phyloP scores from a whole-genome alignment of 495 filamentous ascomycete genomes.

The Penicillium waksmanii region DNA sequence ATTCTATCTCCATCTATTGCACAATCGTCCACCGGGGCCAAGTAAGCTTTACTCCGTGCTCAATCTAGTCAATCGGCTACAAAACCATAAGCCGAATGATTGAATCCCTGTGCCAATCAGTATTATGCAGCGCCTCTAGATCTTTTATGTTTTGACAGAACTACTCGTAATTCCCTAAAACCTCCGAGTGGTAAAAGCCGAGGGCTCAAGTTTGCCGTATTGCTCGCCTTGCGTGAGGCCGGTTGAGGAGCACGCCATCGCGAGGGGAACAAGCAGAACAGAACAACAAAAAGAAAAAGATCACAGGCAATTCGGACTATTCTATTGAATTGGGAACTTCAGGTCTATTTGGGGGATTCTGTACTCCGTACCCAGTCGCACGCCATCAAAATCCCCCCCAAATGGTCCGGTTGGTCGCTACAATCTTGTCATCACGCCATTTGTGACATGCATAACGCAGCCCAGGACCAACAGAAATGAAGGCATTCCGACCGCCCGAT shows the following conservation, averaged over 20 bases:
- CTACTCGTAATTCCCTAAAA: background rate
- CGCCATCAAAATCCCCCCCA: slow-evolving; percentile 17
- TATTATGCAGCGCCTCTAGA: background rate
- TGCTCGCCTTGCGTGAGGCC: slow-evolving; percentile 8
- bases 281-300: background rate
- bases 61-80: too few species aligned
- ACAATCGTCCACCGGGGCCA: too few species aligned
- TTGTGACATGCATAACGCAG: slow-evolving; percentile 2
- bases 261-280: background rate
- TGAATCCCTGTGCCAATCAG: background rate
- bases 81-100: background rate
- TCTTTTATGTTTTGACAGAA: background rate
- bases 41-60: too few species aligned
- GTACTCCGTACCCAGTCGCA: background rate
- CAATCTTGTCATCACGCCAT: slow-evolving; percentile 15
- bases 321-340: too few species aligned
- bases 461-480: background rate
- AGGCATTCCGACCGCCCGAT: background rate
- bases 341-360: too few species aligned
- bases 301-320: background rate
- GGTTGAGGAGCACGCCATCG: slow-evolving; percentile 26
- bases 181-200: background rate
- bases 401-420: background rate
- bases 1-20: too few species aligned
- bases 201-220: background rate